Evolutionary conservation across 495 filamentous ascomycete species (phyloP), one percentile per base, ranked within the genome.

Genomic region (Penicillium angulare): DNA sequence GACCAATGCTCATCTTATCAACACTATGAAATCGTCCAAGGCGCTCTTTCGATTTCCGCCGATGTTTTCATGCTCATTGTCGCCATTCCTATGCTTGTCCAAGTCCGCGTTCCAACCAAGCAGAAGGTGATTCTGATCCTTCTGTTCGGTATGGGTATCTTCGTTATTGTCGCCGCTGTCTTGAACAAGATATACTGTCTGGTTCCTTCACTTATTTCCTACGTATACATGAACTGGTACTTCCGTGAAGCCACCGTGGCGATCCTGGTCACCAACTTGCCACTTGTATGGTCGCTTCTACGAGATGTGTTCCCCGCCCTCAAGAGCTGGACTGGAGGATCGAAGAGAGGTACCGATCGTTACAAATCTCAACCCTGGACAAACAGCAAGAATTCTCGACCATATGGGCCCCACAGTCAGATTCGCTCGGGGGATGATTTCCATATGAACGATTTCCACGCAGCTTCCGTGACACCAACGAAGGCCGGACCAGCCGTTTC

Each of bases 151-250:
- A 80, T 87, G 54, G 85, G 85, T 20, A 64, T 84, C 49, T 87
- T 88, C 65, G 83, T 85, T 53, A 86, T 88, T 52, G 69, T 86
- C 29, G 77, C 79, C 49, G 81, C 83, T 13, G 60, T 84, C 27
- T 65, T 87, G 39, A 87, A 80, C 53, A 87, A 86, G 60, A 81
- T 83, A 54, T 87, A 87, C 72, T 84, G 78, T 41, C 81, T 88
- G 53, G 78, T 79, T 16, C 71, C 72, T 2, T 52, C 56, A 3
- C 63, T 76, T 7, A 71, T 79, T 47, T 73, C 70, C 27, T 71
- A 75, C 34, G 66, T 79, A 43, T 87, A 85, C 76, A 82, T 82
- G 50, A 84, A 79, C 62, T 88, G 85, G 85, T 87, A 88, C 63
- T 75, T 80, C 56, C 81, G 85, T n/a, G 85, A 88, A 77, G 78